A percentile compares a stretch with the other conserved stretches of the same genome.
Conservation (phyloP, 805 yeast genomes). For the Saccharomycopsis sp. region DNA sequence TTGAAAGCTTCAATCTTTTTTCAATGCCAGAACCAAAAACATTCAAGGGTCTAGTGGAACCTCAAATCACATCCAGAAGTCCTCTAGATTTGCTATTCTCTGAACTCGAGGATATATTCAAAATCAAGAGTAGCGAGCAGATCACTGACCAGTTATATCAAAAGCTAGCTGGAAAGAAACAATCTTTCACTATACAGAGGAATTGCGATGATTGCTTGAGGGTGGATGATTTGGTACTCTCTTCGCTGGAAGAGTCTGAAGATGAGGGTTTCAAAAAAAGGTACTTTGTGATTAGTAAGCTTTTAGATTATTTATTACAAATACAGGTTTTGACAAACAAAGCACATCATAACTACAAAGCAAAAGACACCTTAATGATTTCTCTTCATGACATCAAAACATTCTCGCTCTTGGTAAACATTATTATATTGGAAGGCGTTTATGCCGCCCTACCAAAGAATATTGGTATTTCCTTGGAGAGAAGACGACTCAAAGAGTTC, state of each 20-base stretch:
- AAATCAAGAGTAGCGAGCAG: constrained; percentile 11
- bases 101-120: constrained; percentile 22
- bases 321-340: constrained; percentile 35
- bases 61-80: constrained; percentile 26
- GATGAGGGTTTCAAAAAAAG: constrained; percentile 18
- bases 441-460: constrained; percentile 52
- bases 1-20: too few species aligned
- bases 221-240: not conserved
- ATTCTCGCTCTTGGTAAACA: constrained; percentile 55
- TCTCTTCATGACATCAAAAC: constrained; percentile 82
- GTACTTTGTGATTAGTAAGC: constrained; percentile 28
- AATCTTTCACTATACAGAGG: not conserved
- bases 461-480: constrained; percentile 58
- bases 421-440: constrained; percentile 65
- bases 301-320: constrained; percentile 32
- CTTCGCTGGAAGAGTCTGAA: not conserved
- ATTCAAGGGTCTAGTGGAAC: constrained; percentile 21
- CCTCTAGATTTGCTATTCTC: constrained; percentile 31
- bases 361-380: constrained; percentile 43
- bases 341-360: constrained; percentile 24
- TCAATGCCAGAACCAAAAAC: not conserved
- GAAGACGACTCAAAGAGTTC: constrained; percentile 49
- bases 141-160: constrained; percentile 11
- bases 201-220: not conserved
- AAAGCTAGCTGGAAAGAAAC: not conserved